These are phyloP conservation scores for Fraxinus sp. DNA, from an alignment of 305 asterid species.

Conservation along the genomic window DNA sequence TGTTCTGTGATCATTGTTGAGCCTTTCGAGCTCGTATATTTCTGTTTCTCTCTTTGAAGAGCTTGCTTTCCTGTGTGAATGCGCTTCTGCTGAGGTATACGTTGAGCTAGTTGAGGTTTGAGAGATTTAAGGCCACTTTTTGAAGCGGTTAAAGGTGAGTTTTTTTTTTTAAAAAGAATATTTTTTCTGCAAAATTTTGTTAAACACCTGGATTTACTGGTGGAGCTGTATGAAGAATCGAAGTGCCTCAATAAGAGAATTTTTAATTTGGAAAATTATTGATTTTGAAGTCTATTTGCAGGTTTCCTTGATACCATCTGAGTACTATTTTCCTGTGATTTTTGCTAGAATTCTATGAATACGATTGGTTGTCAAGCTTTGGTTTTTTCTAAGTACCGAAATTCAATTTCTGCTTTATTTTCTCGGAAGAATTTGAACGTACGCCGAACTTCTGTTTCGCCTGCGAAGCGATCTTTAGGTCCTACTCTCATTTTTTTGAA, in stretches of 20 bases:
- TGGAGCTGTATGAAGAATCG: neutral
- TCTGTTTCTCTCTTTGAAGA: slow-evolving; percentile 22
- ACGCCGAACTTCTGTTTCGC: slow-evolving; percentile 30
- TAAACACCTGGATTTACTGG: neutral
- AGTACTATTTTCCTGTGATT: neutral
- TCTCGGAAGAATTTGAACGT: slow-evolving; percentile 24
- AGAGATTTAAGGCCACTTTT: neutral
- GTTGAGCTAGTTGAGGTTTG: neutral
- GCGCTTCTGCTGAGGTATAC: slow-evolving; percentile 29
- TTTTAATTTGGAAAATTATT: neutral
- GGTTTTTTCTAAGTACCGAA: neutral
- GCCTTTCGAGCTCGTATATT: neutral
- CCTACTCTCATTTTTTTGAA: slow-evolving; percentile 9
- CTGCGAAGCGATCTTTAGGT: slow-evolving; percentile 28
- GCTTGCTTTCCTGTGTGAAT: slow-evolving; percentile 30
- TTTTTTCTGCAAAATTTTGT: neutral
- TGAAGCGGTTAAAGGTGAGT: neutral
- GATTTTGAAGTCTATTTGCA: slow-evolving; percentile 14
- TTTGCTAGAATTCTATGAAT: neutral
- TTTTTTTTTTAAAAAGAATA: neutral
- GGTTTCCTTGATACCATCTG: slow-evolving; percentile 16
- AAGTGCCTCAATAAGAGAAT: neutral
- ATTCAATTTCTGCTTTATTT: slow-evolving; percentile 1
- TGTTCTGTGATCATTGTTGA: neutral
- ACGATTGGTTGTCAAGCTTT: neutral